Evolutionary conservation across 2,329 filamentous ascomycete genomes (phyloP), one percentile per base, ranked within the genome.

Genomic region (Cladosporium austrohemisphaericum): DNA sequence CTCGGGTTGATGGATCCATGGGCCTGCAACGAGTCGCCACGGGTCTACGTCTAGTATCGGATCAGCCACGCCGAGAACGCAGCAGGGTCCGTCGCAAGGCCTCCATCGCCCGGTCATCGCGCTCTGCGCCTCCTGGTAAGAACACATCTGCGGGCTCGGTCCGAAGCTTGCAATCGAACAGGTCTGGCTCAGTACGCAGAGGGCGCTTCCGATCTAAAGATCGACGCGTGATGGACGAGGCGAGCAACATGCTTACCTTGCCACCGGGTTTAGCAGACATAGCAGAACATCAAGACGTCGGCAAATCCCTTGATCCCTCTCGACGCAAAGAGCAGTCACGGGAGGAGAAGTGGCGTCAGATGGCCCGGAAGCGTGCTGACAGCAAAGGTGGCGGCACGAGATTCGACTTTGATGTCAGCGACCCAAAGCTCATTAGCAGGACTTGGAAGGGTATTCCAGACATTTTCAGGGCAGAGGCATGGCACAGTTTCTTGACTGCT

Each of bases 361-460:
- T 86, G 83, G 83, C 81, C 9, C 70, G 69, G 29, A 59, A 69
- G 6, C 72, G 69, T 6, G 53, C 51, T 19, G 68, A 51, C n/a
- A 33, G 41, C 7, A 68, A 63, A 51, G 79, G 80, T 18, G 79
- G 79, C 13, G 81, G 82, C 13, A 84, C 82, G 78, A 72, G 71
- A 10, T 85, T 84, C 55, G 86, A 90, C 48, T 97, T 97, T 64
- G 90, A 96, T 68, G 79, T 80, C 29, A 82, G 78, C 55, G 87
- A 86, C 65, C 77, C 86, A 5, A 76, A 96, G 67, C 75, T 98
- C 35, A 84, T 95, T 51, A 86, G 91, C 57, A 81, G 93, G 49
- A 94, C 90, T 1, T 98, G 93, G 93, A 98, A 98, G 66, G 93
- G 93, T 23, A 95, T 98, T 55, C 93, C 93, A 0, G 93, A 98